Conservation (phyloP, 176 grass and related monocot genomes). For the Raddia distichophylla region DNA sequence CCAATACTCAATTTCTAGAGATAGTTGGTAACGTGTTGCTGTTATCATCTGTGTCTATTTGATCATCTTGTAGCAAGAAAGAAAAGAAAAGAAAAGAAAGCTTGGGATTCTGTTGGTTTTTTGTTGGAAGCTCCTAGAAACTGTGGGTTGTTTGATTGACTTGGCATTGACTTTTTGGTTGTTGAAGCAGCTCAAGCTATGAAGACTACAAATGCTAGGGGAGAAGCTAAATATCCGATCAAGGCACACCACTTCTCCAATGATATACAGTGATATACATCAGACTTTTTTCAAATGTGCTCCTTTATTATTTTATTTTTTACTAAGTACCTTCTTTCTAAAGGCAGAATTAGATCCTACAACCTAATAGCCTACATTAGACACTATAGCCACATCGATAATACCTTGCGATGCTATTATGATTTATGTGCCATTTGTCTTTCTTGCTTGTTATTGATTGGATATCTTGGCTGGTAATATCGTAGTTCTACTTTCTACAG, state of each 20-base stretch:
- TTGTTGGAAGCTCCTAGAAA: background rate
- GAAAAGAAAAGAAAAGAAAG: background rate
- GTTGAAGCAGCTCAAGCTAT: constrained; percentile 91
- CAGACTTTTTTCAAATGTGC: background rate
- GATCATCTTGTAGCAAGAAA: background rate
- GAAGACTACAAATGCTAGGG: constrained; percentile 81
- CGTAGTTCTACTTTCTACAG: background rate
- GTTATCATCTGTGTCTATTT: background rate
- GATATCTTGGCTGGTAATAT: background rate
- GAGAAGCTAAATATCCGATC: constrained; percentile 92
- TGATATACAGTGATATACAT: background rate
- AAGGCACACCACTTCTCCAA: constrained; percentile 45
- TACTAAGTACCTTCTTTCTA: background rate
- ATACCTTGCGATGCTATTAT: constrained; percentile 2
- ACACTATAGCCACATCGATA: background rate
- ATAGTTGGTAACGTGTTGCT: background rate
- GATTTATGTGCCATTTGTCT: background rate
- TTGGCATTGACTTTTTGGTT: constrained; percentile 56
- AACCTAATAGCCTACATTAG: background rate
- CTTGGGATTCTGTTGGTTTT: background rate
- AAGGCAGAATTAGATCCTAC: background rate
- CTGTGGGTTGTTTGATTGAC: background rate
- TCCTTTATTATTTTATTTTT: background rate
- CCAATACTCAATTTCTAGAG: background rate
- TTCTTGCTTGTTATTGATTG: constrained; percentile 8